These are phyloP conservation scores for Euphorbia tirucalli DNA, from an alignment of 345 rosid species.

Conservation along the genomic window DNA sequence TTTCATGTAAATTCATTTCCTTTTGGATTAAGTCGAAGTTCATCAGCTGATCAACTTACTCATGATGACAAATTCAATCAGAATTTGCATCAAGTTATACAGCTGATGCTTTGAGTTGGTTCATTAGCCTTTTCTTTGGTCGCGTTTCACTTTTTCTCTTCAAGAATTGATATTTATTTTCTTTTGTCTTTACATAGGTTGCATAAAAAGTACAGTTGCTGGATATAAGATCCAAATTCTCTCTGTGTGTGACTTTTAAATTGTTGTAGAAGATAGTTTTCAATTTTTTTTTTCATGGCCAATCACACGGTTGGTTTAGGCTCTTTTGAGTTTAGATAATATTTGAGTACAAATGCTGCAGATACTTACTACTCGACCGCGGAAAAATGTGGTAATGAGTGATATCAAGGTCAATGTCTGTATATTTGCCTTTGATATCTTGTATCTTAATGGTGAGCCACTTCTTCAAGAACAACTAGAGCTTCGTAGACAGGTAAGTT, in stretches of 20 bases:
- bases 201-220: background rate
- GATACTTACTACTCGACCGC: constrained; percentile 78
- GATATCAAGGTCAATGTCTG: constrained; percentile 94
- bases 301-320: constrained; percentile 2
- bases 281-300: background rate
- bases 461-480: constrained; percentile 74
- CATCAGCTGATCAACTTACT: background rate
- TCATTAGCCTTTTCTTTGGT: no score
- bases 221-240: background rate
- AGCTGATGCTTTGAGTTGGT: background rate
- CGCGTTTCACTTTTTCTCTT: background rate
- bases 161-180: background rate
- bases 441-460: constrained; percentile 72
- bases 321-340: constrained; percentile 19
- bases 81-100: background rate
- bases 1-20: background rate
- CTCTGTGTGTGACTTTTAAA: background rate
- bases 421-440: constrained; percentile 85
- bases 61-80: background rate
- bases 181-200: background rate
- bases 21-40: background rate
- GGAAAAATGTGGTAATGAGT: constrained; percentile 72
- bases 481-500: constrained; percentile 74
- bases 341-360: constrained; percentile 27
- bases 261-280: background rate